These are phyloP conservation scores for Colletotrichum karsti DNA, from an alignment of 2,329 filamentous ascomycete genomes.

Conservation along the genomic window DNA sequence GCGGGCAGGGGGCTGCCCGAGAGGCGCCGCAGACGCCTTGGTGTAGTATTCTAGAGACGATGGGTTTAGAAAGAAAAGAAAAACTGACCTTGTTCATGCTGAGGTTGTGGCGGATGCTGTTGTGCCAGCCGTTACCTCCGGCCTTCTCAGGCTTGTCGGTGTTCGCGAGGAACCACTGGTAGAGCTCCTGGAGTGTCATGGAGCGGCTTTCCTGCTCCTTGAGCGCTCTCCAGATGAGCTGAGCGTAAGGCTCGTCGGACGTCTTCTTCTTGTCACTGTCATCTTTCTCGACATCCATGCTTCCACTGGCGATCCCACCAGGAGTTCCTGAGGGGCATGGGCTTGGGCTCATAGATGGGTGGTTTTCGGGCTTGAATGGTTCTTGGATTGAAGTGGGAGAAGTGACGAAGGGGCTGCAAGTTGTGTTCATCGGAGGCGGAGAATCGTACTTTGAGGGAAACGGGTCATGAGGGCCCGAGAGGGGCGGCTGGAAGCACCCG, in stretches of 20 bases:
- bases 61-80: too few species aligned
- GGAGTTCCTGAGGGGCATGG: neutral
- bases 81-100: constrained; percentile 90
- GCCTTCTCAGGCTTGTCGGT: constrained; percentile 75
- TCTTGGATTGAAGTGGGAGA: neutral
- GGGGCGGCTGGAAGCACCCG: neutral
- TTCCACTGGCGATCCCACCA: neutral
- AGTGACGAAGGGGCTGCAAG: neutral
- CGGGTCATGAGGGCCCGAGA: neutral
- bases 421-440: neutral
- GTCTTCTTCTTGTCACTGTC: neutral
- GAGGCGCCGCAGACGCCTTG: too few species aligned
- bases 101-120: constrained; percentile 93
- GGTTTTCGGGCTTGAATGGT: neutral
- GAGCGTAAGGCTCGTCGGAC: constrained; percentile 76
- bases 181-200: constrained; percentile 87
- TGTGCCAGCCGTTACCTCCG: constrained; percentile 83
- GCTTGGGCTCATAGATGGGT: neutral
- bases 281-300: neutral
- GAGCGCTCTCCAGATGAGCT: constrained; percentile 81
- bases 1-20: neutral
- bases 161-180: constrained; percentile 86
- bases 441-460: constrained; percentile 1
- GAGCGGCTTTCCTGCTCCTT: constrained; percentile 71
- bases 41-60: too few species aligned